These are phyloP conservation scores for Entomortierella parvispora DNA, from an alignment of 192 early-diverging fungal species.

Conservation along the genomic window DNA sequence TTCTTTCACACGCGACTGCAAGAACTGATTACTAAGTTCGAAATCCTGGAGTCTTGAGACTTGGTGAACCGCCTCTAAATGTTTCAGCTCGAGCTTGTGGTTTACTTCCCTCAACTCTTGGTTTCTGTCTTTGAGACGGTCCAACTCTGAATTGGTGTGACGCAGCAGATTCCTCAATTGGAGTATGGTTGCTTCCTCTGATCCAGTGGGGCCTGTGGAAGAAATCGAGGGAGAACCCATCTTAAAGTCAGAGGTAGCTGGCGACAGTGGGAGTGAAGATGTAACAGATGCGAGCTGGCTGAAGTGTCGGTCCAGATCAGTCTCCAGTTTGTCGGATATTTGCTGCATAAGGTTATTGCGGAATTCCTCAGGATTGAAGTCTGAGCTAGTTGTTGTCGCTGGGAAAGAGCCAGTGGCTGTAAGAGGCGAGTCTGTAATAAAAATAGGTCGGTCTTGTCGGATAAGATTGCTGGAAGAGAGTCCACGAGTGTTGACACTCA, in stretches of 20 bases:
- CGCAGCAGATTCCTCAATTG: slow-evolving; percentile 6
- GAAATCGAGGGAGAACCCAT: neutral
- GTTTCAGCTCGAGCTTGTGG: slow-evolving; percentile 8
- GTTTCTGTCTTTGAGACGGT: slow-evolving; percentile 13
- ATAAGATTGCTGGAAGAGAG: neutral
- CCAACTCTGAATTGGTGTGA: neutral
- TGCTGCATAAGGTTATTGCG: slow-evolving; percentile 19
- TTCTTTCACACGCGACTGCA: slow-evolving; percentile 51
- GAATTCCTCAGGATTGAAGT: slow-evolving; percentile 24
- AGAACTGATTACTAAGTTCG: slow-evolving; percentile 24
- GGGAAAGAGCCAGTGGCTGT: neutral
- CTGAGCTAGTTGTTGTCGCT: neutral
- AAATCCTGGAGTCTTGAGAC: slow-evolving; percentile 10
- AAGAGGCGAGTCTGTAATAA: neutral
- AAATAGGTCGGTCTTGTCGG: slow-evolving; percentile 1
- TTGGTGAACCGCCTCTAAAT: slow-evolving; percentile 15
- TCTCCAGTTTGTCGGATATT: slow-evolving; percentile 19
- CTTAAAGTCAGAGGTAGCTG: neutral
- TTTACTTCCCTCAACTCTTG: slow-evolving; percentile 13
- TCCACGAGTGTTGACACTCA: neutral
- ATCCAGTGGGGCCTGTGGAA: neutral
- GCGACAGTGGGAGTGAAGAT: slow-evolving; percentile 7
- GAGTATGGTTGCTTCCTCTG: neutral
- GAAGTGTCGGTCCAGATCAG: slow-evolving; percentile 19
- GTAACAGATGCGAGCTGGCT: slow-evolving; percentile 12